These are phyloP conservation scores for Clitoria ternatea DNA, from an alignment of 306 rosid genomes.

Conservation along the genomic window DNA sequence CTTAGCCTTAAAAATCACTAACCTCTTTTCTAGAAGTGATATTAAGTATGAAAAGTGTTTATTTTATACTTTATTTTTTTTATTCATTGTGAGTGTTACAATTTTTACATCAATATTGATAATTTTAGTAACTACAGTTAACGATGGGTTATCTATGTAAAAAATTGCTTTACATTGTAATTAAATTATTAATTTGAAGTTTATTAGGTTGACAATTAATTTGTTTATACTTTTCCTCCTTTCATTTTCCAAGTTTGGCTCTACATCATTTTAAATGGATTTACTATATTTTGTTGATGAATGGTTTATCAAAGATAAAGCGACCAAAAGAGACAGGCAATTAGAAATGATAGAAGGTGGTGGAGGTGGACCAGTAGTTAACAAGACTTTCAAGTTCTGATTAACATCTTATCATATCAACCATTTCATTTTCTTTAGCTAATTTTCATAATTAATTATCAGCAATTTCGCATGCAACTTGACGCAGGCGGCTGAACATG, in stretches of 20 bases:
- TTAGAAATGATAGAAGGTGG: neutral
- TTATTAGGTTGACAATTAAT: too few relatives aligned
- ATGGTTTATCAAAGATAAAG: neutral
- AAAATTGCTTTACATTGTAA: too few relatives aligned
- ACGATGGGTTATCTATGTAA: too few relatives aligned
- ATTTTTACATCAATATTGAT: too few relatives aligned
- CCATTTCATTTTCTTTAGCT: constrained; percentile 1
- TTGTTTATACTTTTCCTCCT: neutral
- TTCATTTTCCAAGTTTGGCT: neutral
- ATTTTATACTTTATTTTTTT: too few relatives aligned
- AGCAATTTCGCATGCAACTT: too few relatives aligned
- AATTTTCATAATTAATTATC: neutral
- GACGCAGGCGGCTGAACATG: neutral
- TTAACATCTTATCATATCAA: constrained; percentile 14
- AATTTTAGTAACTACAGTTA: too few relatives aligned
- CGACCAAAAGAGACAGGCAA: neutral
- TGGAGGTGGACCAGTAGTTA: neutral
- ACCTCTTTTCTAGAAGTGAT: too few relatives aligned
- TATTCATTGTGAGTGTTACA: too few relatives aligned
- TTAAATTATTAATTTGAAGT: too few relatives aligned
- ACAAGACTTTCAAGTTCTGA: neutral
- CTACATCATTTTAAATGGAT: neutral
- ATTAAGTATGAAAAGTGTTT: too few relatives aligned
- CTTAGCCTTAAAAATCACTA: too few relatives aligned
- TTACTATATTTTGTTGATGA: neutral